Base-by-base conservation (phyloP, 306 rosid genomes). In the Vigna unguiculata region DNA sequence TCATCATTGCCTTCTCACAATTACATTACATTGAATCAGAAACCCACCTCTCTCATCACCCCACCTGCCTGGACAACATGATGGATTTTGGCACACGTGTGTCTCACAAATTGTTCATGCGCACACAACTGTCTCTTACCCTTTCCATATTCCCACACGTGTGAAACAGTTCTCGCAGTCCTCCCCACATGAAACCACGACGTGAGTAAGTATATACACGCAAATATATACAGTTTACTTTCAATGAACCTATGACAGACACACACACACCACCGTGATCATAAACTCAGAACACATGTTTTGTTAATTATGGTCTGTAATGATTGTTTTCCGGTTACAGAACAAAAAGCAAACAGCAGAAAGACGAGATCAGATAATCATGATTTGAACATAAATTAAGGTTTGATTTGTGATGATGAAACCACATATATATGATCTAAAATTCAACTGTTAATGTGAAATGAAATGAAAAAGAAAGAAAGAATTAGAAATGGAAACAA, bases 91-190 rank as follows among this genome's bases (percentile, higher is more conserved):
- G 41, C 91, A 81, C 91, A 83, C 83, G 84, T 85, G 88, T 84
- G 78, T 49, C 61, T 64, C 79, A 78, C 86, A 81, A 83, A 83
- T 79, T 63, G 82, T 69, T 79, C 86, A 87, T 87, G 88, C 85
- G 59, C 78, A 73, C 45, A 83, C 82, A 76, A 73, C 82, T 55
- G 80, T 72, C 80, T 75, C 79, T 24, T 71, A 75, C 78, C 65
- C 81, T 79, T 83, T 46, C 38, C 81, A 68, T 82, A 63, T 41
- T 84, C 84, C 77, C 85, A 87, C 93, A 84, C 90, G 93, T 82
- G 83, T 82, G 78, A 69, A 47, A 72, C 36, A 43, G 55, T 71
- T 25, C 40, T 45, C 78, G 11, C 55, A 45, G 15, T 61, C 5
- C 24, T 20, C 25, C 47, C 49, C 80, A 57, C 80, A 57, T 55